Evolutionary conservation across 2,329 filamentous ascomycete genomes (phyloP), one percentile per base, ranked within the genome.

Genomic region (Elsinoe australis): DNA sequence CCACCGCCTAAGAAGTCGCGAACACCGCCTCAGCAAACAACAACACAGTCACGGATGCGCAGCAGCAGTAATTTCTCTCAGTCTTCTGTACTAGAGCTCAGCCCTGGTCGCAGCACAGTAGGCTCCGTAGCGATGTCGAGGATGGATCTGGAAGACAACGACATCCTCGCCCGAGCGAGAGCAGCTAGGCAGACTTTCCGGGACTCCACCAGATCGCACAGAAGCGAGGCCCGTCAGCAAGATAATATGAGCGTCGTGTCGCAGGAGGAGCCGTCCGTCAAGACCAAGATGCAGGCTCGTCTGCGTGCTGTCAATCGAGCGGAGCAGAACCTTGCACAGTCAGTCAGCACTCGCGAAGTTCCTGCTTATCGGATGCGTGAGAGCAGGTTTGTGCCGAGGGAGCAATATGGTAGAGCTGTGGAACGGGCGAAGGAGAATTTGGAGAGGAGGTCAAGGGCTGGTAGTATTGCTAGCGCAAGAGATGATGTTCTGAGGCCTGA

Each of bases 351-450:
- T n/a, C 53, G 50, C 1, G 56, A 60, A 15, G 56, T 64, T 1
- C 63, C 63, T 15, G 63, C 62, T 15, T 66, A 66, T 49, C 53
- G 62, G 15, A 48, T 61, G 10, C 56, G 63, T 9, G 61, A 65
- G 47, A 64, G 61, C 56, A 59, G 55, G 31, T 66, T 66, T 34
- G 61, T 66, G 7, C 59, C 63, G 4, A 56, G 61, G 7, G 61
- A 64, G 47, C 54, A 63, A 5, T 65, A 66, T 42, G 56, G 53
- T 3, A 52, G 54, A n/a, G 61, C 62, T 2, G 56, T 61, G n/a
- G 59, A 63, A 32, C 58, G 57, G 26, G 56, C 63, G 8, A 59
- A 53, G 17, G 56, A 61, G 47, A 55, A 62, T 12, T 42, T 55
- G 9, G 33, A 52, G 22, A 29, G 48, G 26, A 41, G 49, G 5